A percentile compares a stretch with the other conserved stretches of the same genome.
Evolutionary conservation across 257 asterid species (phyloP).

Genomic region (Solanum piurae): DNA sequence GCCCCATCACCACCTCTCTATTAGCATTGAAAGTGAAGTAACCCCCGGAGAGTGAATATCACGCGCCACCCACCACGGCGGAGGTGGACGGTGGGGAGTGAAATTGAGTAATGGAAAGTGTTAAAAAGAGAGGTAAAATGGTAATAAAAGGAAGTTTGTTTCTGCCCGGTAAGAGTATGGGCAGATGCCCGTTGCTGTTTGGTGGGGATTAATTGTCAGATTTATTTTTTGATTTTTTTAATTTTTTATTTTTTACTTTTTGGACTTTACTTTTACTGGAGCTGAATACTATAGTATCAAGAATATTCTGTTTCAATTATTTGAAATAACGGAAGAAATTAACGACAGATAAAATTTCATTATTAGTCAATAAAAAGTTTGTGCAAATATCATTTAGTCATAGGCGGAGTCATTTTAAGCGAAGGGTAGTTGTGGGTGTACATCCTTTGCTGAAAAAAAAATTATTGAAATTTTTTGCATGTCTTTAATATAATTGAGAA

Average conservation of each 20-base stretch:
- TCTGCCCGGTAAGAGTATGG: conserved; percentile 44
- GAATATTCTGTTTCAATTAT: neutral
- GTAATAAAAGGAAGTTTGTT: conserved; percentile 19
- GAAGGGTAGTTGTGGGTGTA: too few relatives aligned
- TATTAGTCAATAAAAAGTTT: too few relatives aligned
- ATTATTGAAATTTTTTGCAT: too few relatives aligned
- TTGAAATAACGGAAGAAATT: neutral
- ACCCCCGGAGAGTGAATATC: neutral
- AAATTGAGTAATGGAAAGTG: conserved; percentile 9
- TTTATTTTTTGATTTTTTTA: neutral
- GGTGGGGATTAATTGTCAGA: conserved; percentile 28
- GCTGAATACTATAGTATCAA: neutral
- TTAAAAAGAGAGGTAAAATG: conserved; percentile 1
- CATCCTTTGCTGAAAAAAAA: too few relatives aligned
- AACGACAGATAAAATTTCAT: neutral
- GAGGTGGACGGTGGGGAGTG: conserved; percentile 12
- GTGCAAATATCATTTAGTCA: too few relatives aligned
- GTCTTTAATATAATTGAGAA: too few relatives aligned
- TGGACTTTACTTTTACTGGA: neutral
- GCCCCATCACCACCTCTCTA: conserved; percentile 41
- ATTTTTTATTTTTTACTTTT: neutral
- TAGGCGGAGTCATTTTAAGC: neutral
- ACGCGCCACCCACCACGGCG: conserved; percentile 62
- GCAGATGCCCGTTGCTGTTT: conserved; percentile 13
- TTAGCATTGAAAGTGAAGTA: conserved; percentile 2